phyloP scores from a whole-genome alignment of 2,329 filamentous ascomycete species.

The Rhynchosporium secalis region DNA sequence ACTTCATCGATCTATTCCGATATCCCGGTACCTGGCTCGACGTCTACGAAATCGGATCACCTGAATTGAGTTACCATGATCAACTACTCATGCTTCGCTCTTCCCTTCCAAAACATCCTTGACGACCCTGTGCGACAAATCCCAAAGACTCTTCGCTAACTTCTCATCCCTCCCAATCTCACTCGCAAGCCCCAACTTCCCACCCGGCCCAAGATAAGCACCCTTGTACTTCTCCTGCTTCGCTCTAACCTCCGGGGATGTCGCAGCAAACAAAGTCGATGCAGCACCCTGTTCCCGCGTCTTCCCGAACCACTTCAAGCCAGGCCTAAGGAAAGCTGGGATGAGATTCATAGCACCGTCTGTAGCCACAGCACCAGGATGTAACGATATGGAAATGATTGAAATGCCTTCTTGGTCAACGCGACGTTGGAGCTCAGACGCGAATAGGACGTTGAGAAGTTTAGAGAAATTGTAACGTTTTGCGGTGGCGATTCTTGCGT shows the following conservation, averaged over 20 bases:
- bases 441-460: not conserved
- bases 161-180: constrained; percentile 1
- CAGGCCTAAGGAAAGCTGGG: not conserved
- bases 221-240: not conserved
- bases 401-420: not conserved
- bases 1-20: too few species aligned
- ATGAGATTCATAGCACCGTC: not conserved
- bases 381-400: not conserved
- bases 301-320: not conserved
- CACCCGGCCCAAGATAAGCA: not conserved
- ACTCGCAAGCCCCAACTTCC: not conserved
- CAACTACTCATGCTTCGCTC: not conserved
- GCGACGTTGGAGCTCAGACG: not conserved
- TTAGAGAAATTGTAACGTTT: not conserved
- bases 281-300: not conserved
- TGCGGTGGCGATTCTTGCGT: not conserved
- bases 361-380: not conserved
- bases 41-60: too few species aligned
- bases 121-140: not conserved
- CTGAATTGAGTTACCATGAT: too few species aligned
- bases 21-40: too few species aligned
- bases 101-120: not conserved
- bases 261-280: not conserved
- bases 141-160: not conserved
- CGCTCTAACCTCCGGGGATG: not conserved